Evolutionary conservation across 306 rosid genomes (phyloP), one percentile per base, ranked within the genome.

Genomic region (Albizia julibrissin): DNA sequence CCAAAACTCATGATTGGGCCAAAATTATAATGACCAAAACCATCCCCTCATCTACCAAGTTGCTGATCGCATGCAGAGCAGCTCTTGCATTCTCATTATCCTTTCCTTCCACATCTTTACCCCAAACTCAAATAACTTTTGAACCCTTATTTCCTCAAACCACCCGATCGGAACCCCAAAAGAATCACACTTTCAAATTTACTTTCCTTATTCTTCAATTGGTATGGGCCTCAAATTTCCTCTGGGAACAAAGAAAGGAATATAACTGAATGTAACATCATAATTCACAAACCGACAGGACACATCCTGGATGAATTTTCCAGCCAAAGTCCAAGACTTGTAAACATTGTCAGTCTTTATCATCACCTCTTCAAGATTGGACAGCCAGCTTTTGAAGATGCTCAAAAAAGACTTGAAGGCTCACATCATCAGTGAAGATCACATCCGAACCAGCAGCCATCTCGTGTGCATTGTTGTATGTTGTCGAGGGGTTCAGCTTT

Each of bases 331-430:
- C 82, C 84, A 77, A 85, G 87, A 85, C 83, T 81, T 85, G 61
- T 67, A 47, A 76, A 74, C 67, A 54, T 78, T 70, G 81, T 87
- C 88, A 69, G 76, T 76, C 82, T 81, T 72, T 79, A 79, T 73
- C 42, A 74, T 70, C 33, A 67, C 75, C 84, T 79, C 84, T 93
- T 88, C 47, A 95, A 80, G 98, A 93, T 90, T 95, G 96, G 84
- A 93, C 99, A 49, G 99, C 97, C 91, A 95, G 87, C 94, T 92
- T 93, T 85, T 93, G 98, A 80, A 95, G 94, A 90, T 95, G 99
- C 86, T 93, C 97, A 31, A 92, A 93, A 93, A 95, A 95, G 80
- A 95, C 98, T 91, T 95, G 98, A 83, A 95, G 97, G 83, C 96
- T 95, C 40, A 93, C 99, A 72, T 95, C 99, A 43, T 95, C 99